Conservation (phyloP, 352 stramenopile genomes). For the Aphanomyces cochlioides region DNA sequence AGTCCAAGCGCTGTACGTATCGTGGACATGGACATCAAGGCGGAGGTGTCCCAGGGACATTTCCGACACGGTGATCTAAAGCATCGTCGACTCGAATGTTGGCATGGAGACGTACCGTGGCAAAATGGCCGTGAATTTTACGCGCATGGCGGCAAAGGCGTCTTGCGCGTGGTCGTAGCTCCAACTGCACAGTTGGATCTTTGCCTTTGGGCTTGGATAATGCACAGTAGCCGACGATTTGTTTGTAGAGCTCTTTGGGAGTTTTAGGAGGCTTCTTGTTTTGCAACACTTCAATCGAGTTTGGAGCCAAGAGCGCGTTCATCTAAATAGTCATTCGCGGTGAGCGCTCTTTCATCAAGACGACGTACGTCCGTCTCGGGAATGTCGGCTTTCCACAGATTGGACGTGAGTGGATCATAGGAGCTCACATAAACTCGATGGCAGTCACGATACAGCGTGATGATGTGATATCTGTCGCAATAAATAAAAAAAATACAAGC, state of each 20-base stretch:
- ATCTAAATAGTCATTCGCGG: conserved; percentile 30
- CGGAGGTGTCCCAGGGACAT: conserved; percentile 22
- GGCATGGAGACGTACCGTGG: conserved; percentile 2
- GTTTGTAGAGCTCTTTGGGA: conserved; percentile 56
- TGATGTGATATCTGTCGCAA: conserved; percentile 37
- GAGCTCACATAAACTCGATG: conserved; percentile 58
- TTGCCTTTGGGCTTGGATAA: conserved; percentile 24
- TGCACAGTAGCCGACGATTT: conserved; percentile 38
- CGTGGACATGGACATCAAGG: conserved; percentile 22
- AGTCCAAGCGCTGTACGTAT: conserved; percentile 14
- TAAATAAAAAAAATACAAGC: not conserved
- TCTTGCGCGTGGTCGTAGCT: conserved; percentile 26
- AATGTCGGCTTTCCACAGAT: conserved; percentile 52
- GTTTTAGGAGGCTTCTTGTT: conserved; percentile 47
- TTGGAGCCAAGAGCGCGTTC: conserved; percentile 57
- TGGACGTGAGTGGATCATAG: conserved; percentile 55
- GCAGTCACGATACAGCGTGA: conserved; percentile 74
- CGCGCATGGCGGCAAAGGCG: conserved; percentile 2
- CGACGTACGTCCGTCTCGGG: conserved; percentile 41
- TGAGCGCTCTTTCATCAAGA: not conserved
- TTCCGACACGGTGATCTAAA: conserved; percentile 25
- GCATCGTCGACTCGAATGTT: not conserved
- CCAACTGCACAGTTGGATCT: not conserved
- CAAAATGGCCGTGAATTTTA: conserved; percentile 27
- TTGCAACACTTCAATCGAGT: conserved; percentile 46